Evolutionary conservation across 306 rosid genomes (phyloP).

Genomic region (Luffa aegyptiaca): DNA sequence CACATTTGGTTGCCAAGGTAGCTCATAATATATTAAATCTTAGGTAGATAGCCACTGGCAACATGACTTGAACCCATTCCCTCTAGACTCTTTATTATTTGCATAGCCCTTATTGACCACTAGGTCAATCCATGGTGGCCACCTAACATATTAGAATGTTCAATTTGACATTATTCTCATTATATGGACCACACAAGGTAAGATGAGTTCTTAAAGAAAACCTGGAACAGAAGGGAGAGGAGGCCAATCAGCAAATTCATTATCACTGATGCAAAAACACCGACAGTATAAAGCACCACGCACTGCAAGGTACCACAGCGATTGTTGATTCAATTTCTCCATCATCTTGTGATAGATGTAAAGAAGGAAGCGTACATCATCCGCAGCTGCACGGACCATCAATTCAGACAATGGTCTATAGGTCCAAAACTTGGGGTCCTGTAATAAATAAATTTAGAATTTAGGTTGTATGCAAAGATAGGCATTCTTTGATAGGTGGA

Average conservation of each 20-base stretch:
- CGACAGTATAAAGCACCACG: constrained; percentile 95
- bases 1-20: too few relatives aligned
- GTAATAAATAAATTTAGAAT: constrained; percentile 4
- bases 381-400: constrained; percentile 95
- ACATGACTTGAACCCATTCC: too few relatives aligned
- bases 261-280: constrained; percentile 65
- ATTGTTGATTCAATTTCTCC: constrained; percentile 59
- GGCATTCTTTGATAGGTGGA: background rate
- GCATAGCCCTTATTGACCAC: too few relatives aligned
- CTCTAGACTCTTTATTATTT: too few relatives aligned
- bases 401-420: constrained; percentile 83
- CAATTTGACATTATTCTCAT: background rate
- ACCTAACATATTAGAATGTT: background rate
- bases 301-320: constrained; percentile 81
- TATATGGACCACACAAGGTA: background rate
- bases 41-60: too few relatives aligned
- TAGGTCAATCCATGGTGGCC: too few relatives aligned
- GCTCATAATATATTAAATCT: too few relatives aligned
- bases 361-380: constrained; percentile 94
- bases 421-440: constrained; percentile 95
- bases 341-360: constrained; percentile 80
- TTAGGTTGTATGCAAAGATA: background rate
- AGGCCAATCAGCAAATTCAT: constrained; percentile 70
- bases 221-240: constrained; percentile 86
- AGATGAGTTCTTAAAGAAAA: constrained; percentile 11